A percentile compares a stretch with the other conserved stretches of the same genome.
These are phyloP conservation scores for Aspergillus diversus DNA, from an alignment of 495 filamentous ascomycete species.

Conservation along the genomic window DNA sequence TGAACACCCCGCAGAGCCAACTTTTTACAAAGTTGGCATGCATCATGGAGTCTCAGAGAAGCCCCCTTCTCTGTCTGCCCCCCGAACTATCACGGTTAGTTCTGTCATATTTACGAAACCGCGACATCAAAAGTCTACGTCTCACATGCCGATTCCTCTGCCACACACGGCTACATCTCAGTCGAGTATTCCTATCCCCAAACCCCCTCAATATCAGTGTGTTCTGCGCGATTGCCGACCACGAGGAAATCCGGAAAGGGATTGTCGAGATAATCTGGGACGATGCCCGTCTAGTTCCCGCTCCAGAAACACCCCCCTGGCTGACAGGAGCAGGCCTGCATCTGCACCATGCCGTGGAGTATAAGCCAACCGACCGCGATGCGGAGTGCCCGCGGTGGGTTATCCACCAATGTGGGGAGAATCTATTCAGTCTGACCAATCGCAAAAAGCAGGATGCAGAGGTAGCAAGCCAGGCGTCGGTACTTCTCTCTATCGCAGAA, in stretches of 20 bases:
- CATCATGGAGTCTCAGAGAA: neutral
- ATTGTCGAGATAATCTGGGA: constrained; percentile 37
- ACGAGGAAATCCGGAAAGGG: constrained; percentile 23
- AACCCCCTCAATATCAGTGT: constrained; percentile 30
- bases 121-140: constrained; percentile 31
- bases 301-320: neutral
- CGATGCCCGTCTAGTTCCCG: constrained; percentile 23
- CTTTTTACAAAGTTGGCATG: no score
- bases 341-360: neutral
- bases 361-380: constrained; percentile 9
- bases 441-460: neutral
- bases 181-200: constrained; percentile 31
- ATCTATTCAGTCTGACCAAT: neutral
- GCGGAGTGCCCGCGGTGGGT: constrained; percentile 30
- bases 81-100: neutral
- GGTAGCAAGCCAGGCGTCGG: constrained; percentile 14
- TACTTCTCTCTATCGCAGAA: constrained; percentile 16
- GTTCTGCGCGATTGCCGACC: constrained; percentile 32
- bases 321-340: neutral
- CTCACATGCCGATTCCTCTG: constrained; percentile 24
- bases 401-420: constrained; percentile 22
- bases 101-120: constrained; percentile 20
- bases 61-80: neutral
- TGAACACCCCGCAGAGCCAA: no score
- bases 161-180: constrained; percentile 25